Conservation (phyloP, 2,329 filamentous ascomycete species). For the Domatiomyces globalis region DNA sequence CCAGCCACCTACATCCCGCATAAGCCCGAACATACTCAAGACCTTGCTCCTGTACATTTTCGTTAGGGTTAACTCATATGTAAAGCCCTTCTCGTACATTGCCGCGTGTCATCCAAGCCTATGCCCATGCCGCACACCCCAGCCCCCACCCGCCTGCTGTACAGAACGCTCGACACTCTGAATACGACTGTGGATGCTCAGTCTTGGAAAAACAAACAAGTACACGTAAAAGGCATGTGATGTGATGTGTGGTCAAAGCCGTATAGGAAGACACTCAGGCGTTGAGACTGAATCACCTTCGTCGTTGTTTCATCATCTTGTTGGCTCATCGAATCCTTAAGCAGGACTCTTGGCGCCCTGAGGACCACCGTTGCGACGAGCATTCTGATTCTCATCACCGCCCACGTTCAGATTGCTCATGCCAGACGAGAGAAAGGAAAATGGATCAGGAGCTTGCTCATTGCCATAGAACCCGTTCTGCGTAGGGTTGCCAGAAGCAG, state of each 20-base stretch:
- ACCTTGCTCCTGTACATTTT: background rate
- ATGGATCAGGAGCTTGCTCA: conserved; percentile 44
- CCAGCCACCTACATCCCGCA: background rate
- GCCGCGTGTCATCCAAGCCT: background rate
- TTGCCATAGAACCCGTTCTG: conserved; percentile 56
- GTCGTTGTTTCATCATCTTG: background rate
- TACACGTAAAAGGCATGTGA: background rate
- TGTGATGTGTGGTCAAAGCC: background rate
- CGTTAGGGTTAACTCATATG: background rate
- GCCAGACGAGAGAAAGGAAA: conserved; percentile 49
- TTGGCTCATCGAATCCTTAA: conserved; percentile 3
- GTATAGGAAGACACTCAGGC: background rate
- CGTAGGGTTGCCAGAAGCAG: conserved; percentile 51
- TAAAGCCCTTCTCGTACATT: background rate
- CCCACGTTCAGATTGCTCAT: conserved; percentile 45
- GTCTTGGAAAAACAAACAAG: background rate
- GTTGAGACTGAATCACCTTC: background rate
- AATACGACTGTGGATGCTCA: background rate
- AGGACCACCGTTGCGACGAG: conserved; percentile 31
- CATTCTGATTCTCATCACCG: conserved; percentile 28
- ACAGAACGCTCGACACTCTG: background rate
- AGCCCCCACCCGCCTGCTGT: background rate
- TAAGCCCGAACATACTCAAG: background rate
- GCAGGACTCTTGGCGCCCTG: conserved; percentile 31
- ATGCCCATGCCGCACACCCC: background rate